Conservation (phyloP, 768 basidiomycete species). For the Boletus bicolor region DNA sequence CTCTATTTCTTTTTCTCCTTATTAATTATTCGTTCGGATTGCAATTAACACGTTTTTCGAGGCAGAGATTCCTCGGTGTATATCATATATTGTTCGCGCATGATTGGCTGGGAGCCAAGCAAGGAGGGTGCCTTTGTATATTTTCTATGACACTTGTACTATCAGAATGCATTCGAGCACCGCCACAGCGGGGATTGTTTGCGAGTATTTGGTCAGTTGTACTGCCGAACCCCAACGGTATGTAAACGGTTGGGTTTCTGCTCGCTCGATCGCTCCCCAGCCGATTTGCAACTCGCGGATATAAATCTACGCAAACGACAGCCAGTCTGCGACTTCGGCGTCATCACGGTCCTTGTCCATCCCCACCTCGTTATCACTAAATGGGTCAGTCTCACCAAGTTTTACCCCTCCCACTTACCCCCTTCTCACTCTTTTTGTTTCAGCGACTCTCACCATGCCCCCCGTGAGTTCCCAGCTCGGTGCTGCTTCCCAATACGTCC, state of each 20-base stretch:
- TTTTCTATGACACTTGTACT: conserved; percentile 22
- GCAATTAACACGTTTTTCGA: conserved; percentile 15
- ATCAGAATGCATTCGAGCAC: conserved; percentile 9
- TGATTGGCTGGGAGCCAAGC: background rate
- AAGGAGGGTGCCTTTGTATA: conserved; percentile 7
- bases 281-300: conserved; percentile 22
- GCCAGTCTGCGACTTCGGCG: conserved; percentile 26
- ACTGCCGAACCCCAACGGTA: conserved; percentile 33
- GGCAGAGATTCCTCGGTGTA: conserved; percentile 15
- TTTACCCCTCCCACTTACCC: background rate
- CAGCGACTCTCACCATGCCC: conserved; percentile 46
- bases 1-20: background rate
- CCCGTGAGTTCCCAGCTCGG: conserved; percentile 25
- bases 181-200: conserved; percentile 11
- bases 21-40: conserved; percentile 12
- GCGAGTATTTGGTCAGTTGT: conserved; percentile 16
- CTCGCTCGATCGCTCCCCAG: conserved; percentile 19
- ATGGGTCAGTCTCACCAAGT: conserved; percentile 37
- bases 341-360: conserved; percentile 28
- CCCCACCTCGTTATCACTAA: conserved; percentile 4
- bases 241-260: background rate
- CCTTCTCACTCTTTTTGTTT: background rate
- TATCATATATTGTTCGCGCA: conserved; percentile 15
- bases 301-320: conserved; percentile 30
- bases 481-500: conserved; percentile 41